A percentile compares a stretch with the other conserved stretches of the same genome.
phyloP scores from a whole-genome alignment of 1,284 basidiomycete species.

The Ganoderma resinaceum region DNA sequence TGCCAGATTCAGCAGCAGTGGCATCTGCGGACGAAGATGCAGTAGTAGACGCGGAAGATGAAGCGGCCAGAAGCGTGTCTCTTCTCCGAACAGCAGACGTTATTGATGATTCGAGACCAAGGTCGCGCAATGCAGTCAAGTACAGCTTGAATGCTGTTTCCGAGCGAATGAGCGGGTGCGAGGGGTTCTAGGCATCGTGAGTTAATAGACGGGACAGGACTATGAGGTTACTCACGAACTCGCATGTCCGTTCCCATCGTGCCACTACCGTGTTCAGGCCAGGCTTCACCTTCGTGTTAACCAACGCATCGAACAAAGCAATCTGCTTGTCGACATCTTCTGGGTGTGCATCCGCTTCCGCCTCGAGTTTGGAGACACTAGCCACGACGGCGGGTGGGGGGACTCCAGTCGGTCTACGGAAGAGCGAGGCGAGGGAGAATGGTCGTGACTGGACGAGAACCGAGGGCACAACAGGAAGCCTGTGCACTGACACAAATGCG shows the following conservation, averaged over 20 bases:
- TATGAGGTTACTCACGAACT: slow-evolving; percentile 66
- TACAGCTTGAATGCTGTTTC: slow-evolving; percentile 77
- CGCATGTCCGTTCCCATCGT: slow-evolving; percentile 82
- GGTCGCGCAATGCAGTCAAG: slow-evolving; percentile 68
- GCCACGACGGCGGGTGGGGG: slow-evolving; percentile 73
- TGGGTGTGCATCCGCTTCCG: slow-evolving; percentile 74
- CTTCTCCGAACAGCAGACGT: slow-evolving; percentile 68
- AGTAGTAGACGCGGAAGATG: slow-evolving; percentile 25
- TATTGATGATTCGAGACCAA: slow-evolving; percentile 63
- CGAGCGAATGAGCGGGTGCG: slow-evolving; percentile 71
- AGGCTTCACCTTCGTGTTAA: slow-evolving; percentile 66
- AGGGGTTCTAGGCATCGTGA: slow-evolving; percentile 56
- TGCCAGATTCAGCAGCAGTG: slow-evolving; percentile 12
- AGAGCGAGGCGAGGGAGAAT: slow-evolving; percentile 60
- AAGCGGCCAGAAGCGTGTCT: slow-evolving; percentile 62
- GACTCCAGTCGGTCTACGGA: slow-evolving; percentile 53
- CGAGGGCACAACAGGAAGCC: slow-evolving; percentile 11
- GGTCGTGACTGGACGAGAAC: slow-evolving; percentile 25
- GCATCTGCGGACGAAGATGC: slow-evolving; percentile 27
- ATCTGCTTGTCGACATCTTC: slow-evolving; percentile 73
- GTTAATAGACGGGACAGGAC: slow-evolving; percentile 13
- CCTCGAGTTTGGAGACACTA: slow-evolving; percentile 73
- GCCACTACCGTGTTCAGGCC: slow-evolving; percentile 75
- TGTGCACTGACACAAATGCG: slow-evolving; percentile 13
- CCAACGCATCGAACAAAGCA: slow-evolving; percentile 70